phyloP scores from a whole-genome alignment of 129 eudicot genomes.

The Kitagawia praeruptora region DNA sequence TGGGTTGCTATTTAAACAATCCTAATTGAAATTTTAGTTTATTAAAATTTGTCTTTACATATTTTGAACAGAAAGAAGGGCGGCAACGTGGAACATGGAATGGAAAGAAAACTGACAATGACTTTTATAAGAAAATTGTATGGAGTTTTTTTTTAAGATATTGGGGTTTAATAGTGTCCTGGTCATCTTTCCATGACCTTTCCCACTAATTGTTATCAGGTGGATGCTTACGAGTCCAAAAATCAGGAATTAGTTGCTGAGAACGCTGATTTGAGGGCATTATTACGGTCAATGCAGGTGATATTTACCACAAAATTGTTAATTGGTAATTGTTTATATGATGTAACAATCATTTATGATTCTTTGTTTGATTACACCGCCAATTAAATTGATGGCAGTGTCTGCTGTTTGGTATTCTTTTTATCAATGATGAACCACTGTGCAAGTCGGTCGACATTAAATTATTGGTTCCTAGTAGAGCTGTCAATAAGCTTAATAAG shows the following conservation, averaged over 20 bases:
- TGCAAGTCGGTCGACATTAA: neutral
- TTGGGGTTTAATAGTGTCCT: neutral
- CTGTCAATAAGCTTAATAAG: neutral
- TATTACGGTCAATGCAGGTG: slow-evolving; percentile 95
- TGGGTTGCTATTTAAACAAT: slow-evolving; percentile 13
- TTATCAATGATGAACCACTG: neutral
- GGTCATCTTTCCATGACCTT: neutral
- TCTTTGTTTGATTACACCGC: neutral
- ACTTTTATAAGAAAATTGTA: slow-evolving; percentile 92
- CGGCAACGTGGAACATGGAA: slow-evolving; percentile 98
- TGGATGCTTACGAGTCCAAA: slow-evolving; percentile 91
- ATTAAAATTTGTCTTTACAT: neutral
- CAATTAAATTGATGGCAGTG: neutral
- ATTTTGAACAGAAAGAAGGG: slow-evolving; percentile 81
- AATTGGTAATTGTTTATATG: neutral
- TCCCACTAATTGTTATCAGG: slow-evolving; percentile 33
- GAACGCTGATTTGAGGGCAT: slow-evolving; percentile 87
- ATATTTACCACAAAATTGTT: neutral
- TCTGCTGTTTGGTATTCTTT: neutral
- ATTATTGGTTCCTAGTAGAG: neutral
- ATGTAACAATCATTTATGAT: neutral
- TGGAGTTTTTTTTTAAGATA: slow-evolving; percentile 12
- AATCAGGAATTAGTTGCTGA: slow-evolving; percentile 92
- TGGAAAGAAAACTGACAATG: slow-evolving; percentile 91
- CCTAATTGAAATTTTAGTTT: neutral